These are phyloP conservation scores for Porogramme epimiltina DNA, from an alignment of 1,284 basidiomycete genomes.

Conservation along the genomic window DNA sequence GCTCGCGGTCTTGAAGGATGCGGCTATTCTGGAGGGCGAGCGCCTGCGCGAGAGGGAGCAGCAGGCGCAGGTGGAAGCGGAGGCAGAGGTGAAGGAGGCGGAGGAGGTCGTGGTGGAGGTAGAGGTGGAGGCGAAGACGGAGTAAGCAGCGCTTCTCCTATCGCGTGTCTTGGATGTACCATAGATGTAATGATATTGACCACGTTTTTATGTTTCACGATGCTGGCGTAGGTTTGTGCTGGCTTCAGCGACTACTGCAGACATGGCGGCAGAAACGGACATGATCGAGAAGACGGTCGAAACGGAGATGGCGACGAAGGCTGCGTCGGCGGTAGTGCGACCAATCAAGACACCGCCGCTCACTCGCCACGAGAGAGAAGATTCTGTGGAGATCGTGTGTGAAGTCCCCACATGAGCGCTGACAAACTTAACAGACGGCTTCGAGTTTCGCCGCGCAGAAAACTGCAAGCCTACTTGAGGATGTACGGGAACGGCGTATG, in stretches of 20 bases:
- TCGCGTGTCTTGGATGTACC: neutral
- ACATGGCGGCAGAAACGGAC: no score
- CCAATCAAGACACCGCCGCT: slow-evolving; percentile 11
- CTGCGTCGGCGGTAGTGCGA: slow-evolving; percentile 7
- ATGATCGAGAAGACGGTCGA: slow-evolving; percentile 6
- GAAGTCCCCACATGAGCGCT: slow-evolving; percentile 15
- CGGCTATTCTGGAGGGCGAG: slow-evolving; percentile 15
- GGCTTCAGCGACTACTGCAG: no score
- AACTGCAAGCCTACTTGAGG: no score
- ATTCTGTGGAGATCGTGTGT: slow-evolving; percentile 24
- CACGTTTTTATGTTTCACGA: neutral
- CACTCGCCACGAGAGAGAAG: slow-evolving; percentile 20
- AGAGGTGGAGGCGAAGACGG: neutral
- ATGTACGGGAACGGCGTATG: no score
- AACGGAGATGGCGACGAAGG: slow-evolving; percentile 8
- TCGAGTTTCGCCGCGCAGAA: no score
- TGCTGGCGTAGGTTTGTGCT: no score
- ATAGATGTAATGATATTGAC: neutral
- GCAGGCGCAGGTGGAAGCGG: neutral
- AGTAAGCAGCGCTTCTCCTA: slow-evolving; percentile 1
- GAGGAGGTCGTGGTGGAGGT: neutral
- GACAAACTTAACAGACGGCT: no score
- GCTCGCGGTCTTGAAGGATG: slow-evolving; percentile 15
- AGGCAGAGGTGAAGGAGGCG: neutral
- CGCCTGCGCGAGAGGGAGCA: slow-evolving; percentile 7